Evolutionary conservation across 768 basidiomycete genomes (phyloP).

Genomic region (Trametes punicea): DNA sequence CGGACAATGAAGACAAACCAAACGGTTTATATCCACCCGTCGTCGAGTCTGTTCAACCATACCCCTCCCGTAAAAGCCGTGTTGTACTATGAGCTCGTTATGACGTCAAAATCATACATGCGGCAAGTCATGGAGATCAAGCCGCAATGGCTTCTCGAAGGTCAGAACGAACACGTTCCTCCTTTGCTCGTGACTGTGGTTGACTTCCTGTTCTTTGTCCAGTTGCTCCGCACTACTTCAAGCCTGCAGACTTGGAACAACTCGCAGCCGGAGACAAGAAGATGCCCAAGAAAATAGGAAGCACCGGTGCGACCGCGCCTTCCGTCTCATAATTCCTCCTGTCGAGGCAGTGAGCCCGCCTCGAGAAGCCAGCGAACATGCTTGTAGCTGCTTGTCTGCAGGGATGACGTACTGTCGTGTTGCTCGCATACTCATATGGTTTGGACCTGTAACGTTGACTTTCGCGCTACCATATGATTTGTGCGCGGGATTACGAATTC

Average conservation of each 20-base stretch:
- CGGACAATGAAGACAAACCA: constrained; percentile 95
- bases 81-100: constrained; percentile 94
- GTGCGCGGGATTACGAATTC: no score
- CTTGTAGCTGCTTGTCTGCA: background rate
- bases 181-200: background rate
- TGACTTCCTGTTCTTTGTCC: background rate
- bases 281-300: constrained; percentile 80
- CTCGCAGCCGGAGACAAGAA: constrained; percentile 81
- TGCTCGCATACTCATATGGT: no score
- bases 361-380: no score
- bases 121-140: constrained; percentile 99
- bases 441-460: no score
- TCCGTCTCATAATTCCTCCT: background rate
- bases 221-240: constrained; percentile 99
- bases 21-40: constrained; percentile 96
- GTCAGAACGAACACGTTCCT: constrained; percentile 38
- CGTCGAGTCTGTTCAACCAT: constrained; percentile 90
- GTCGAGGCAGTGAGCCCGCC: background rate
- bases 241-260: constrained; percentile 77
- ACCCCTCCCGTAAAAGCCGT: constrained; percentile 91
- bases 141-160: constrained; percentile 89
- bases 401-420: background rate
- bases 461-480: no score
- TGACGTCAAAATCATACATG: constrained; percentile 97
- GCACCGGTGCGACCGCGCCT: constrained; percentile 21